These are phyloP conservation scores for Fragaria vesca DNA, from an alignment of 306 rosid genomes.

Conservation along the genomic window DNA sequence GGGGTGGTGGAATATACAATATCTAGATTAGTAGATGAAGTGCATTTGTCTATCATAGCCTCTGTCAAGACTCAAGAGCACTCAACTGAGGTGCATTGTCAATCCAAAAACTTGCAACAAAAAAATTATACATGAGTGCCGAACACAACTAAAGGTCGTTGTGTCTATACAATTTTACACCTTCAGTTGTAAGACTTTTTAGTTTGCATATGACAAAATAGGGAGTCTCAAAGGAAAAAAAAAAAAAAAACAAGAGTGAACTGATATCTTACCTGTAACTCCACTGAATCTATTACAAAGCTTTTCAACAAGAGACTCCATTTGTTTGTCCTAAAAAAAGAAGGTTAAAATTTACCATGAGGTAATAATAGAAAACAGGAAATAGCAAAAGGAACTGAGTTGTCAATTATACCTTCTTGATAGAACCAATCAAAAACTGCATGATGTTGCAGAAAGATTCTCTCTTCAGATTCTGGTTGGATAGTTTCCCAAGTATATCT, in stretches of 20 bases:
- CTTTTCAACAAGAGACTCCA: constrained; percentile 97
- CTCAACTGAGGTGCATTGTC: background rate
- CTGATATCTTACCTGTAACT: constrained; percentile 55
- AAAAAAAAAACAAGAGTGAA: background rate
- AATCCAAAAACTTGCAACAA: background rate
- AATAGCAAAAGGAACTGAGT: constrained; percentile 13
- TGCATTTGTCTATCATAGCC: background rate
- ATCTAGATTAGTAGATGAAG: background rate
- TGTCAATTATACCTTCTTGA: constrained; percentile 66
- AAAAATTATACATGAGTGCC: background rate
- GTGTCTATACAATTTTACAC: background rate
- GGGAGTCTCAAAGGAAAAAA: background rate
- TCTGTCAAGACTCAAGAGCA: background rate
- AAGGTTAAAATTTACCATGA: constrained; percentile 19
- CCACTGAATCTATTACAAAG: constrained; percentile 90
- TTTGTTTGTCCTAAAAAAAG: constrained; percentile 81
- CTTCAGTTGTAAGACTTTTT: background rate
- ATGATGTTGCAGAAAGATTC: constrained; percentile 87
- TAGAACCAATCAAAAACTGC: constrained; percentile 93
- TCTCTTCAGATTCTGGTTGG: constrained; percentile 63
- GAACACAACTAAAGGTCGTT: background rate
- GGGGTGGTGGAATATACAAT: background rate
- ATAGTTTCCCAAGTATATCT: constrained; percentile 89
- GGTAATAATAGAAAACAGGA: constrained; percentile 14
- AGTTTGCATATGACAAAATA: background rate